A percentile compares a stretch with the other conserved stretches of the same genome.
phyloP scores from a whole-genome alignment of 2,329 filamentous ascomycete genomes.

The Verticillium zaregamsianum region DNA sequence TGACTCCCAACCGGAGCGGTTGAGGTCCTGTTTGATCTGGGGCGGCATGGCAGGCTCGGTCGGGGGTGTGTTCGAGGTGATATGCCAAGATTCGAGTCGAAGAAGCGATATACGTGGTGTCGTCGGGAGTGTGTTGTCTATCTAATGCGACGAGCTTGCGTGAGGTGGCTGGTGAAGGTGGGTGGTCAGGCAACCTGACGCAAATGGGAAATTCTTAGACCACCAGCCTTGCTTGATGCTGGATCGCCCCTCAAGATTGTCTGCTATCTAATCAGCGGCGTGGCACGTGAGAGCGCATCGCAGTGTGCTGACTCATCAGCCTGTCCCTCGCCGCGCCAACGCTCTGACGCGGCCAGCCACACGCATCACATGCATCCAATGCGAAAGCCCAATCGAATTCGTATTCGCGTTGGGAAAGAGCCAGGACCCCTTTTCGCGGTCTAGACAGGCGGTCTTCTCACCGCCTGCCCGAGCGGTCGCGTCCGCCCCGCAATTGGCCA shows the following conservation, averaged over 20 bases:
- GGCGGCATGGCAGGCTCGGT: slow-evolving; percentile 58
- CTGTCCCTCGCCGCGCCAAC: neutral
- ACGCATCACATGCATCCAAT: neutral
- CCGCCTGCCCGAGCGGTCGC: neutral
- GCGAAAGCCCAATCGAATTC: slow-evolving; percentile 1
- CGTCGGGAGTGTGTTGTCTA: neutral
- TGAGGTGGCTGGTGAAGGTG: neutral
- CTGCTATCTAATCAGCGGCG: neutral
- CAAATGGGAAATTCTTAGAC: neutral
- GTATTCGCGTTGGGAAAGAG: slow-evolving; percentile 2
- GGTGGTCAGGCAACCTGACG: neutral
- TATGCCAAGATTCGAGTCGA: neutral
- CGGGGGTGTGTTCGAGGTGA: neutral
- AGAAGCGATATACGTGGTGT: neutral
- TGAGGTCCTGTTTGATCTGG: slow-evolving; percentile 94
- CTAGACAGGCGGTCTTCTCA: neutral
- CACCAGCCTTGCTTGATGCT: neutral
- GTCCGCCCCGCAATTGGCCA: neutral
- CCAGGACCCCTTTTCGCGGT: slow-evolving; percentile 1
- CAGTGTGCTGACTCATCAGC: neutral
- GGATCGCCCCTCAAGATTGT: neutral
- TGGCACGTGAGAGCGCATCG: neutral
- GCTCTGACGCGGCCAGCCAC: neutral
- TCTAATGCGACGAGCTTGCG: neutral
- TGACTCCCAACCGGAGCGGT: slow-evolving; percentile 93